A percentile compares a stretch with the other conserved stretches of the same genome.
phyloP scores from a whole-genome alignment of 2,329 filamentous ascomycete genomes.

The Davidsoniella australis region DNA sequence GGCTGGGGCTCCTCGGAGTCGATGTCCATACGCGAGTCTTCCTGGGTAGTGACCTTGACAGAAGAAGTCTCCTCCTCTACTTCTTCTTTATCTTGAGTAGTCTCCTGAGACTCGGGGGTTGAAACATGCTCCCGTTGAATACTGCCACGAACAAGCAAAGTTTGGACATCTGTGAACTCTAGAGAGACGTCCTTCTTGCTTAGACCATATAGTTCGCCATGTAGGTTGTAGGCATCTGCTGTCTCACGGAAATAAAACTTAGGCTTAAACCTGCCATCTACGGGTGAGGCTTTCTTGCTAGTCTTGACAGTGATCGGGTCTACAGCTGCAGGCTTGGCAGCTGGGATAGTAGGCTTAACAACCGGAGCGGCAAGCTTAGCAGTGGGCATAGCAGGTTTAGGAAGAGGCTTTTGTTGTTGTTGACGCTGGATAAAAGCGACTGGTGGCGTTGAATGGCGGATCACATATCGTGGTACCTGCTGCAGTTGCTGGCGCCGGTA shows the following conservation, averaged over 20 bases:
- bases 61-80: conserved; percentile 28
- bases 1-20: background rate
- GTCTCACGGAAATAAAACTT: conserved; percentile 66
- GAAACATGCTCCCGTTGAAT: conserved; percentile 43
- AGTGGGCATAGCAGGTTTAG: background rate
- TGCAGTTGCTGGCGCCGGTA: background rate
- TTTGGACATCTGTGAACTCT: conserved; percentile 64
- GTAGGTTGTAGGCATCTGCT: conserved; percentile 51
- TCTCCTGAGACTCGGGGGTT: conserved; percentile 24
- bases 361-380: conserved; percentile 13
- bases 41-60: too few species aligned
- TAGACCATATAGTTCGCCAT: conserved; percentile 64
- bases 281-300: too few species aligned
- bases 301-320: too few species aligned
- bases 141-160: conserved; percentile 51
- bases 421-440: too few species aligned
- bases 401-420: too few species aligned
- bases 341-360: background rate
- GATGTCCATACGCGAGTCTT: background rate
- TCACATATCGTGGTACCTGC: too few species aligned
- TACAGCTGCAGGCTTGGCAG: too few species aligned
- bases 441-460: too few species aligned
- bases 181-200: conserved; percentile 58
- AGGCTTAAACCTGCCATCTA: conserved; percentile 38
- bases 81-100: conserved; percentile 10